Evolutionary conservation across 208 protist species (phyloP).

Genomic region (Trypanosoma boissoni): DNA sequence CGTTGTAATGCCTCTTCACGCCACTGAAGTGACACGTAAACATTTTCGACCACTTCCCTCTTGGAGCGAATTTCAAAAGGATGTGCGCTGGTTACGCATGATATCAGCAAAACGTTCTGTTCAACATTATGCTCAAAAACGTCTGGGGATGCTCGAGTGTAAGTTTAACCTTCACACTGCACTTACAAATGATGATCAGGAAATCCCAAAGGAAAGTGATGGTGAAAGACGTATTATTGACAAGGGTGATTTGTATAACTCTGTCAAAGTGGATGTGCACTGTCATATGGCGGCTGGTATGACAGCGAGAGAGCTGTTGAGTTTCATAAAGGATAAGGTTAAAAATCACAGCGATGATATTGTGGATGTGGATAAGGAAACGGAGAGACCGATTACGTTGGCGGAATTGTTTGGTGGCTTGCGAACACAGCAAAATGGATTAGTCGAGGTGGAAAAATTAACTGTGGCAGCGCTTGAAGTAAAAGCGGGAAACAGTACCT

Average conservation of each 20-base stretch:
- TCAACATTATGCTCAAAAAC: slow-evolving; percentile 70
- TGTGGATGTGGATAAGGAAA: slow-evolving; percentile 39
- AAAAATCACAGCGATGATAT: slow-evolving; percentile 60
- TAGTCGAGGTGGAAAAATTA: slow-evolving; percentile 39
- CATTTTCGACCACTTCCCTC: slow-evolving; percentile 42
- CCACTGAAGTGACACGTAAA: background rate
- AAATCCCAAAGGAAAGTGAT: slow-evolving; percentile 17
- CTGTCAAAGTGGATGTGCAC: slow-evolving; percentile 85
- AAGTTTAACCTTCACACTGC: slow-evolving; percentile 80
- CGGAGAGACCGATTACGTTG: slow-evolving; percentile 21
- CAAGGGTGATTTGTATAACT: slow-evolving; percentile 72
- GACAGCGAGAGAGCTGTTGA: slow-evolving; percentile 67
- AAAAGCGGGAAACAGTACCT: slow-evolving; percentile 74
- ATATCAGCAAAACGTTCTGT: slow-evolving; percentile 37
- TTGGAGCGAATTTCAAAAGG: slow-evolving; percentile 60
- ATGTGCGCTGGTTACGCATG: slow-evolving; percentile 46
- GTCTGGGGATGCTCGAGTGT: slow-evolving; percentile 78
- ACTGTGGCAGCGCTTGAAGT: slow-evolving; percentile 77
- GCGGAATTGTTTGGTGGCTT: slow-evolving; percentile 30
- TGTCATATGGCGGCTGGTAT: slow-evolving; percentile 78
- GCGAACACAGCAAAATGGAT: background rate
- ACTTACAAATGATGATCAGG: slow-evolving; percentile 78
- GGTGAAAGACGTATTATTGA: background rate
- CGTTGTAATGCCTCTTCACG: slow-evolving; percentile 21
- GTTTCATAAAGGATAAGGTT: slow-evolving; percentile 71